phyloP scores from a whole-genome alignment of 371 early-diverging fungal species.

The Coemansia sp. region DNA sequence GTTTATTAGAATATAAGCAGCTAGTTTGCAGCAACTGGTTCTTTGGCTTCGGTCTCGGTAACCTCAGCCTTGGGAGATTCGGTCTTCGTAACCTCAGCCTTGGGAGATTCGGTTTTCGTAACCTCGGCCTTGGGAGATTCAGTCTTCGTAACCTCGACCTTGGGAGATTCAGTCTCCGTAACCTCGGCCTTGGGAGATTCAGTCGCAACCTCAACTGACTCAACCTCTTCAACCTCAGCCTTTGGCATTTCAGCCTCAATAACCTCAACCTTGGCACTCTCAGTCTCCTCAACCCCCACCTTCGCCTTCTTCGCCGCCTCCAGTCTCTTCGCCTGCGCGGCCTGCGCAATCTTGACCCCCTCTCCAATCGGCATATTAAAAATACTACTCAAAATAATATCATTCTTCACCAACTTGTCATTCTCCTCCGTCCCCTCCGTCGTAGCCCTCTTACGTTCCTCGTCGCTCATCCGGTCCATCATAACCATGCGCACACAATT shows the following conservation, averaged over 20 bases:
- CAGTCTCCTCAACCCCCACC: not conserved
- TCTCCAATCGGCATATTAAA: constrained; percentile 50
- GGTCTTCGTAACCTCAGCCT: not conserved
- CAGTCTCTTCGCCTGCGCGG: constrained; percentile 38
- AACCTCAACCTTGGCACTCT: not conserved
- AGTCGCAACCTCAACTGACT: not conserved
- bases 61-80: not conserved
- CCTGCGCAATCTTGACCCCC: constrained; percentile 39
- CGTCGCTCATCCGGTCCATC: constrained; percentile 32
- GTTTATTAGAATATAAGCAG: no score
- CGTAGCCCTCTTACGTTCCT: constrained; percentile 31
- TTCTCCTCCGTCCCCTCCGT: constrained; percentile 42
- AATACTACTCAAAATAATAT: constrained; percentile 44
- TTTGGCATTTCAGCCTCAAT: not conserved
- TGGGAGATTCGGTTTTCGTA: no score
- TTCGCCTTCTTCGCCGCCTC: constrained; percentile 16
- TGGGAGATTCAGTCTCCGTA: no score
- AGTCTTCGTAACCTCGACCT: not conserved
- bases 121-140: not conserved
- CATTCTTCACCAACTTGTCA: constrained; percentile 32
- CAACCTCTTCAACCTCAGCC: not conserved
- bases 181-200: not conserved
- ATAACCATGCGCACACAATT: constrained; percentile 27
- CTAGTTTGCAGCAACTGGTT: not conserved
- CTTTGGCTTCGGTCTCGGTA: not conserved